Evolutionary conservation across 164 flowering plant genomes (phyloP).

Genomic region (Buxus sempervirens): DNA sequence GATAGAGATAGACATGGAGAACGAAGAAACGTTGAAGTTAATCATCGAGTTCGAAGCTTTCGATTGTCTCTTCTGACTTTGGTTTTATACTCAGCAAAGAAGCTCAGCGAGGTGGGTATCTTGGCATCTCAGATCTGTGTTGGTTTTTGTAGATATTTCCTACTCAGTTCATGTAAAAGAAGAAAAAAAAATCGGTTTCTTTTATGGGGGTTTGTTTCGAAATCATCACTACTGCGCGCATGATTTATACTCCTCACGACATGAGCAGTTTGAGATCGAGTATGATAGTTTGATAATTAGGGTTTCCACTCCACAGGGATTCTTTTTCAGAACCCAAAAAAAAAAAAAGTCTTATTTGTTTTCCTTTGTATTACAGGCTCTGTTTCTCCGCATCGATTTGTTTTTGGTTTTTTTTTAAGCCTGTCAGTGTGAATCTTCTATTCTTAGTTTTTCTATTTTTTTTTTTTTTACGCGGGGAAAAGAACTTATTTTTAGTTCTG

Average conservation of each 20-base stretch:
- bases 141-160: neutral
- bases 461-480: neutral
- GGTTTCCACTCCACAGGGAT: neutral
- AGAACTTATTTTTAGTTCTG: neutral
- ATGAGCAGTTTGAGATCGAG: constrained; percentile 5
- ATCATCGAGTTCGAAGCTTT: constrained; percentile 24
- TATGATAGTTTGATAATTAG: no score
- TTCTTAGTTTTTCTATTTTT: no score
- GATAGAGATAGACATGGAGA: constrained; percentile 10
- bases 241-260: no score
- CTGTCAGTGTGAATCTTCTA: no score
- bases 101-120: constrained; percentile 10
- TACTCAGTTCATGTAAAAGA: neutral
- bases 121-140: constrained; percentile 31
- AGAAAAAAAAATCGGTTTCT: neutral
- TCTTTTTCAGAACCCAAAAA: no score
- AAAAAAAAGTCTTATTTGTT: neutral
- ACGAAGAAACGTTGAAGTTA: no score
- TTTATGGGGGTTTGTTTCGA: neutral
- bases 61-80: constrained; percentile 21
- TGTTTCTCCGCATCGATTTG: neutral
- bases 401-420: neutral
- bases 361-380: neutral
- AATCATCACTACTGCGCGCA: no score
- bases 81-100: constrained; percentile 11